Percentiles rank a stretch among this genome's conserved stretches.
These are phyloP conservation scores for Puya raimondii DNA, from an alignment of 176 grass and related monocot genomes.

Conservation along the genomic window DNA sequence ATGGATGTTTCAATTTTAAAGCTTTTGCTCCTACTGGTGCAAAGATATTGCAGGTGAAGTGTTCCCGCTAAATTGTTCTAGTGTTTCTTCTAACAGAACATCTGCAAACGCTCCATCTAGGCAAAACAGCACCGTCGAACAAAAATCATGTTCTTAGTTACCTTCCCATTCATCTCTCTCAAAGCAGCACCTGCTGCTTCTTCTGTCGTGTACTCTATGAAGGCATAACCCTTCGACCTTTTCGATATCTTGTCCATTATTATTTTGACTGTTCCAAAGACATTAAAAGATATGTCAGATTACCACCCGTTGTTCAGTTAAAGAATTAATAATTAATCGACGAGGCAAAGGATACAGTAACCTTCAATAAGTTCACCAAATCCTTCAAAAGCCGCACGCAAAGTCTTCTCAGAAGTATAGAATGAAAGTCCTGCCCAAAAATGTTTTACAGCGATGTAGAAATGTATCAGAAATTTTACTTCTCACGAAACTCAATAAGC, in stretches of 20 bases:
- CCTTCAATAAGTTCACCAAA: conserved; percentile 90
- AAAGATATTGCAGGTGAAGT: too few species aligned
- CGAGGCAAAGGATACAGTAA: conserved; percentile 20
- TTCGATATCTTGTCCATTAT: conserved; percentile 98
- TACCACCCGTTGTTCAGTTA: conserved; percentile 12
- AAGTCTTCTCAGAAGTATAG: conserved; percentile 85
- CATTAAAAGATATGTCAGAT: background rate
- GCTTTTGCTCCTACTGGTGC: too few species aligned
- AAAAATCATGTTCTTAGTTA: conserved; percentile 3
- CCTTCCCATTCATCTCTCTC: conserved; percentile 94
- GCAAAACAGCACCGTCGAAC: background rate
- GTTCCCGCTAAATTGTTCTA: too few species aligned
- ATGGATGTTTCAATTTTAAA: too few species aligned
- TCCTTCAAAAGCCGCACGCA: conserved; percentile 73
- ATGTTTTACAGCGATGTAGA: background rate
- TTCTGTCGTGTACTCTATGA: conserved; percentile 86
- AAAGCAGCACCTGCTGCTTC: conserved; percentile 82
- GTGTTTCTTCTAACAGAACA: too few species aligned
- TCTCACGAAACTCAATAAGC: too few species aligned
- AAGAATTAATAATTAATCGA: background rate
- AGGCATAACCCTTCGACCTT: conserved; percentile 92
- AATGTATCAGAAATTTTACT: too few species aligned
- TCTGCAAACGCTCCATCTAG: too few species aligned
- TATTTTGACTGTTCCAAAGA: conserved; percentile 54
- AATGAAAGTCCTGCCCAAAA: conserved; percentile 64